Evolutionary conservation across 352 stramenopile genomes (phyloP), one percentile per base, ranked within the genome.

Genomic region (Pseudoperonospora humuli): DNA sequence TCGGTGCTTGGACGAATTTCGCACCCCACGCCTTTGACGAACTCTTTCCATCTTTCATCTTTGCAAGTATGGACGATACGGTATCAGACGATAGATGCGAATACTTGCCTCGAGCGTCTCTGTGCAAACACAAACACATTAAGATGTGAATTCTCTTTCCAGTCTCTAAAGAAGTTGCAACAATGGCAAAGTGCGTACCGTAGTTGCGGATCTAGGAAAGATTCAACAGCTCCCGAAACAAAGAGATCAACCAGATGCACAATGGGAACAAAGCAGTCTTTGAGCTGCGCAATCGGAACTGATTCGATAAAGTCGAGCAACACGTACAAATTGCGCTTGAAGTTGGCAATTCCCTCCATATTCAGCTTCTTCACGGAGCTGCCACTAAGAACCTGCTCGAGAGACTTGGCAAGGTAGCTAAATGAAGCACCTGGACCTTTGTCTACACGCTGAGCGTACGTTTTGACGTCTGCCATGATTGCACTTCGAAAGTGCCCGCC

Each of bases 281-380:
- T 63, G 7, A 87, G 39, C 36, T 90, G 78, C 9, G 64, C 52
- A 28, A 87, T 68, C 5, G 64, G 59, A 7, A 86, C 64, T 1
- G 68, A 70, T 15, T 61, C 67, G 35, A 85, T 69, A 31, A 81
- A 87, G 18, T 76, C 70, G 10, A 84, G 54, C 29, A 90, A 45
- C 0, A 78, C 73, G 37, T 90, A 70, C 23, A 90, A 38, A 40
- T 86, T 88, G 19, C 75, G 64, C 50, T 88, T 87, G 41, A 90
- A 84, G 39, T 83, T 87, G 31, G 73, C 61, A 26, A 90, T 62
- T 1, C 71, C 78, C 11, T 77, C 70, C 59, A 75, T 74, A 32
- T 70, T 90, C 11, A 87, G 37, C 39, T 83, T 84, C 39, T 83
- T 82, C 10, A 90, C 67, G 7, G 57, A 61, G 5, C 64, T 34